Evolutionary conservation across 352 stramenopile species (phyloP), one percentile per base, ranked within the genome.

Genomic region (Phytopythium aichiense): DNA sequence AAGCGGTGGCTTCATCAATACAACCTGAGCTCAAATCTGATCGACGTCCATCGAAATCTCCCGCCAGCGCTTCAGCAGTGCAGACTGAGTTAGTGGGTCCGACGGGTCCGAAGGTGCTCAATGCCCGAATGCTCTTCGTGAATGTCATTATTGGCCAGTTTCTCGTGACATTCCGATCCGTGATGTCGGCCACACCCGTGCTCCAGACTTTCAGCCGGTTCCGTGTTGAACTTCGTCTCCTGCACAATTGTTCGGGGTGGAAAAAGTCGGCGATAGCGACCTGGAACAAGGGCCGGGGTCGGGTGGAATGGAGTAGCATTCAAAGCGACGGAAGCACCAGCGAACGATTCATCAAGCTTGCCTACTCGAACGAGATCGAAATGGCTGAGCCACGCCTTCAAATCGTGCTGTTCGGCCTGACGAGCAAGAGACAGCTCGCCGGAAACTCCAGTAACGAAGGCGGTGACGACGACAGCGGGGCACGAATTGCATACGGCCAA

Each of bases 341-440:
- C 7, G 25, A 25, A 18, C 22, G 12, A 23, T 37, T 61, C 3
- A 50, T 76, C 15, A 28, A 60, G 7, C 31, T 80, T 4, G n/a
- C 42, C 1, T 80, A 74, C 56, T 69, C 65, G 8, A 83, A 77
- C 31, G 58, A 63, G 18, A 46, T 59, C 13, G 69, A 76, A 23
- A 45, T n/a, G 2, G 40, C 20, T 0, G 72, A 76, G 33, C 68
- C 72, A 25, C 54, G 67, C 8, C 13, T 79, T 6, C 72, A 74
- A 35, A 12, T 83, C 22, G 63, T 79, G 20, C 64, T 76, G 1
- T 60, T 73, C 31, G 53, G 66, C 38, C 16, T 71, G 5, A 13
- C 28, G 0, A 40, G 43, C 18, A 61, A 67, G 16, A 38, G 40
- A 23, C 40, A 46, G 40, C 15, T 46, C 18, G 16, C 40, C 23